A percentile compares a stretch with the other conserved stretches of the same genome.
These are phyloP conservation scores for Tribonema minus DNA, from an alignment of 108 stramenopile genomes.

Conservation along the genomic window DNA sequence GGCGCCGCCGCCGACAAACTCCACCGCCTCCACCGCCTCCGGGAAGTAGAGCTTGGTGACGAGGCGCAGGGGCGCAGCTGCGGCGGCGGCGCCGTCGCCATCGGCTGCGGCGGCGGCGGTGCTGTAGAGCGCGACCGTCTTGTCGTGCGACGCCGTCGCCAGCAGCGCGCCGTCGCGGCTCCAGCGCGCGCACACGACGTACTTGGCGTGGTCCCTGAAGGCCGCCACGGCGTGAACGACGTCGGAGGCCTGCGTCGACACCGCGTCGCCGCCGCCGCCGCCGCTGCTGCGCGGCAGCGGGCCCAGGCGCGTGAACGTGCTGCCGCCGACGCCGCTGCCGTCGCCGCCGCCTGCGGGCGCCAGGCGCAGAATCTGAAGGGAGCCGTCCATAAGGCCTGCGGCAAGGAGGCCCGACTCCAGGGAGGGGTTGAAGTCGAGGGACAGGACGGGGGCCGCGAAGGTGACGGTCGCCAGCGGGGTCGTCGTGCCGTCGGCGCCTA, in stretches of 20 bases:
- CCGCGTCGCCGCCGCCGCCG: not conserved
- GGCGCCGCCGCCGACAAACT: constrained; percentile 27
- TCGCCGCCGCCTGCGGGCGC: not conserved
- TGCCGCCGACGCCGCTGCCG: not conserved
- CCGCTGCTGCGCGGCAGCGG: not conserved
- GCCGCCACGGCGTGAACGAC: not conserved
- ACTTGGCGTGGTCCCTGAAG: constrained; percentile 28
- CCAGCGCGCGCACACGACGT: constrained; percentile 4
- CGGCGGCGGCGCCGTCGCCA: not conserved
- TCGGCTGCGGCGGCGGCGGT: not conserved
- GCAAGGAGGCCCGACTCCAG: not conserved
- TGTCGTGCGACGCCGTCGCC: constrained; percentile 36
- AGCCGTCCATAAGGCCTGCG: not conserved
- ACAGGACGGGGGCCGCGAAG: constrained; percentile 25
- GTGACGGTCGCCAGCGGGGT: not conserved
- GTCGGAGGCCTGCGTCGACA: not conserved
- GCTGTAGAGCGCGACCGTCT: constrained; percentile 30
- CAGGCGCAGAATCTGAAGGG: not conserved
- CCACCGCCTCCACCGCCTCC: constrained; percentile 17
- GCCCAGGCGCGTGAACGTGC: constrained; percentile 2
- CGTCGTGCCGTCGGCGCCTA: not conserved
- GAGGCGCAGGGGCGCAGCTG: not conserved
- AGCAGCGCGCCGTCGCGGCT: constrained; percentile 6
- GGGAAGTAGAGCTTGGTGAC: constrained; percentile 29
- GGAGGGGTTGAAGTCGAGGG: constrained; percentile 27